Evolutionary conservation across 371 early-diverging fungal genomes (phyloP), one percentile per base, ranked within the genome.

Genomic region (Rhizomucor miehei): DNA sequence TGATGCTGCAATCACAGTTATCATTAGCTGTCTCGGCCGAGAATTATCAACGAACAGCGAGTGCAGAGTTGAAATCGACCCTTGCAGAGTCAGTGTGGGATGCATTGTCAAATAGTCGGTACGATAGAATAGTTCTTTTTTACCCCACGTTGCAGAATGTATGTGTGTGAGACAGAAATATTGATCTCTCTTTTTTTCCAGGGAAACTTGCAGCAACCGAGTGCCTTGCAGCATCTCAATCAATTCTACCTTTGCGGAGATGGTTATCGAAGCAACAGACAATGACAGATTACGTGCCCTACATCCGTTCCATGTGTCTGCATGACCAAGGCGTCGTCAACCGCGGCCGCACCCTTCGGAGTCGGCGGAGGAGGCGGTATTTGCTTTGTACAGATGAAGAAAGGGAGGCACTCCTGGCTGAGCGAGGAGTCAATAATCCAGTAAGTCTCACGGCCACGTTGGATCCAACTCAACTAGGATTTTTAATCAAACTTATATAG

Each of bases 261-360:
- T 46, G 24, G 57, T 25, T 8, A 23, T 17, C 16, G 16, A 19
- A 29, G 37, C 50, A 43, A 39, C 43, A 36, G n/a, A 48, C 41
- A 51, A 56, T 52, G 50, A 44, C 45, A 19, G 57, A 67, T 29
- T 67, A 67, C 45, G 36, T 63, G 51, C 67, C 67, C 19, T 8
- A 47, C 21, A 63, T 61, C 37, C 53, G 61, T 50, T 51, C 56
- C 20, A 44, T 67, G 40, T 57, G 60, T 44, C 13, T 24, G 2
- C 44, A 63, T n/a, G 63, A 63, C 35, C 56, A 56, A 49, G 59
- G 47, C n/a, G 24, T 62, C n/a, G 51, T 51, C 25, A 44, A 48
- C 14, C 60, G 57, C 50, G 52, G 60, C 25, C 38, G 55, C 36
- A 51, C 40, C 12, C 14, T 39, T 29, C 54, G 59, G 23, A 55